These are phyloP conservation scores for Cronartium quercuum DNA, from an alignment of 1,284 basidiomycete species.

Conservation along the genomic window DNA sequence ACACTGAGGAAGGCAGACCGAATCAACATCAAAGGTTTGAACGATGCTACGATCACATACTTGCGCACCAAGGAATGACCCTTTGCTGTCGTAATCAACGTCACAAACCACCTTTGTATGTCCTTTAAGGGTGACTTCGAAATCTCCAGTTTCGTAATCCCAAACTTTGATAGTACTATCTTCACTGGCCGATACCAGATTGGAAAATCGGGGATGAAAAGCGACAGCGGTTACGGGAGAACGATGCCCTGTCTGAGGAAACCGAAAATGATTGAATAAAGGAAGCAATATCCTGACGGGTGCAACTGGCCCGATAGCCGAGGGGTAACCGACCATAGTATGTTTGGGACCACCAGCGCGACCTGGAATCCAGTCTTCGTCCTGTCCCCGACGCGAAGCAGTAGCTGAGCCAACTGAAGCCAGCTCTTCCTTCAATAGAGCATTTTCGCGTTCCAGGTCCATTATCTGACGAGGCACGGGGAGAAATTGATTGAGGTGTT, in stretches of 20 bases:
- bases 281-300: neutral
- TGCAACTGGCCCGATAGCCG: neutral
- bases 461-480: slow-evolving; percentile 59
- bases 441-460: slow-evolving; percentile 74
- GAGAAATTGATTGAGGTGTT: neutral
- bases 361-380: slow-evolving; percentile 31
- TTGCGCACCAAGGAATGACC: slow-evolving; percentile 65
- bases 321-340: slow-evolving; percentile 12
- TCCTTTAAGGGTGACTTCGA: slow-evolving; percentile 82
- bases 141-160: slow-evolving; percentile 93
- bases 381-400: slow-evolving; percentile 42
- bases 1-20: slow-evolving; percentile 56
- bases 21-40: neutral
- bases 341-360: slow-evolving; percentile 20
- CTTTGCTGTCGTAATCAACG: slow-evolving; percentile 79
- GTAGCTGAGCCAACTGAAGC: slow-evolving; percentile 44
- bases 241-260: slow-evolving; percentile 73
- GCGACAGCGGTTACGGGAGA: slow-evolving; percentile 67
- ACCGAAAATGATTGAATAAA: slow-evolving; percentile 51
- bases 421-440: slow-evolving; percentile 69
- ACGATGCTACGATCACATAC: neutral
- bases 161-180: slow-evolving; percentile 84
- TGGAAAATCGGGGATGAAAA: slow-evolving; percentile 79
- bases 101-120: slow-evolving; percentile 83
- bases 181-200: slow-evolving; percentile 75